These are phyloP conservation scores for Chlorociboria aeruginascens DNA, from an alignment of 495 filamentous ascomycete species.

Conservation along the genomic window DNA sequence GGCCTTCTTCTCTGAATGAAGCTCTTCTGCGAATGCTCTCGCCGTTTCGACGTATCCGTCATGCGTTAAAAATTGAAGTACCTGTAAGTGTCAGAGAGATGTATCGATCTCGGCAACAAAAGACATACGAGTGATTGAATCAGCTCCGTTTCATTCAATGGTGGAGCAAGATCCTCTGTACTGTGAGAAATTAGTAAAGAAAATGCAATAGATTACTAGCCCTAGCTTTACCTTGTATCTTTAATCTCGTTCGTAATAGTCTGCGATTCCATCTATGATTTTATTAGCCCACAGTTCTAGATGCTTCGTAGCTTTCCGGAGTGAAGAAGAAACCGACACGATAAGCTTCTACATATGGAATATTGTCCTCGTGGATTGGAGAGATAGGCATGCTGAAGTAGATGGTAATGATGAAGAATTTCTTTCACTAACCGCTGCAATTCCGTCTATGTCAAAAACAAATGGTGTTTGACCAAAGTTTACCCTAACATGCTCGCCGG, in stretches of 20 bases:
- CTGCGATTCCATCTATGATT: too few species aligned
- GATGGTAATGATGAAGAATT: too few species aligned
- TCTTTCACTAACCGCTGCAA: slow-evolving; percentile 55
- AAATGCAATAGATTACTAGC: not conserved
- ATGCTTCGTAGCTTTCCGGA: too few species aligned
- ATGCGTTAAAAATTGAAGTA: slow-evolving; percentile 83
- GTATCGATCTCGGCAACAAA: slow-evolving; percentile 2
- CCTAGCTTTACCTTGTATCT: slow-evolving; percentile 22
- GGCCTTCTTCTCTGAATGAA: slow-evolving; percentile 55
- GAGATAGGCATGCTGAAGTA: not conserved
- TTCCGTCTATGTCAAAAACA: slow-evolving; percentile 81
- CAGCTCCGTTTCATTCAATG: slow-evolving; percentile 60
- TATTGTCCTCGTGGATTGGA: not conserved
- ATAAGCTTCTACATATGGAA: not conserved
- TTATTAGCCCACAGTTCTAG: slow-evolving; percentile 1
- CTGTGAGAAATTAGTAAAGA: slow-evolving; percentile 20
- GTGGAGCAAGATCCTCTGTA: slow-evolving; percentile 46
- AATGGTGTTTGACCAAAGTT: slow-evolving; percentile 93
- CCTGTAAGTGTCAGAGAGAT: slow-evolving; percentile 28
- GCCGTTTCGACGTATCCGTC: slow-evolving; percentile 97
- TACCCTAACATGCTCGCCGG: slow-evolving; percentile 66
- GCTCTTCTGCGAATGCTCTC: slow-evolving; percentile 75
- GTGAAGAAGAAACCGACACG: too few species aligned
- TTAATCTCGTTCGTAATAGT: slow-evolving; percentile 18
- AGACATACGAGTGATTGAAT: slow-evolving; percentile 54